Evolutionary conservation across 179 eudicot species (phyloP).

Genomic region (Spinacia oleracea): DNA sequence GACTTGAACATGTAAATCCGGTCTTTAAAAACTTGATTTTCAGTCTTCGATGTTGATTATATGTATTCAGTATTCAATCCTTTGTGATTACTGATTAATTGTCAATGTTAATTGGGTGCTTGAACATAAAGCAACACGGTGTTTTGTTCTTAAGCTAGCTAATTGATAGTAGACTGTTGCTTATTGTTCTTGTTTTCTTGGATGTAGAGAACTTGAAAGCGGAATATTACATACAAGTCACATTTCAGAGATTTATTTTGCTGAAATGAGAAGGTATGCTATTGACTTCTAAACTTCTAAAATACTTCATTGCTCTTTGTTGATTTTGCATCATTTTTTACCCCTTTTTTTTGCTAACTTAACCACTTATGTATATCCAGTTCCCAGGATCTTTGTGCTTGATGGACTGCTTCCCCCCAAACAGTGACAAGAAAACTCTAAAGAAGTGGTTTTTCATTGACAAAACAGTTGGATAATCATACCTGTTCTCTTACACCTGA

Average conservation of each 20-base stretch:
- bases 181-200: constrained; percentile 8
- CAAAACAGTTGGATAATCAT: constrained; percentile 48
- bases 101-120: neutral
- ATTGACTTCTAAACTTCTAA: neutral
- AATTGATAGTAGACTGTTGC: neutral
- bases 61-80: neutral
- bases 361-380: constrained; percentile 21
- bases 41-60: neutral
- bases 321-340: neutral
- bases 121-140: neutral
- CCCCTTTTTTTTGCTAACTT: constrained; percentile 15
- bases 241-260: constrained; percentile 8
- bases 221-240: constrained; percentile 1
- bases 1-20: constrained; percentile 10
- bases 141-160: constrained; percentile 4
- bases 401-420: constrained; percentile 53
- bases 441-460: constrained; percentile 72
- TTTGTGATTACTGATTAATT: neutral
- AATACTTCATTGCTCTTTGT: neutral
- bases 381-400: constrained; percentile 47
- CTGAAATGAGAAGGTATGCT: constrained; percentile 35
- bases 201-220: constrained; percentile 23
- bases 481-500: neutral
- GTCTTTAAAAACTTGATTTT: neutral
- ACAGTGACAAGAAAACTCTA: constrained; percentile 48